A percentile compares a stretch with the other conserved stretches of the same genome.
phyloP scores from a whole-genome alignment of 2,329 filamentous ascomycete species.

The Geosmithia putterillii region DNA sequence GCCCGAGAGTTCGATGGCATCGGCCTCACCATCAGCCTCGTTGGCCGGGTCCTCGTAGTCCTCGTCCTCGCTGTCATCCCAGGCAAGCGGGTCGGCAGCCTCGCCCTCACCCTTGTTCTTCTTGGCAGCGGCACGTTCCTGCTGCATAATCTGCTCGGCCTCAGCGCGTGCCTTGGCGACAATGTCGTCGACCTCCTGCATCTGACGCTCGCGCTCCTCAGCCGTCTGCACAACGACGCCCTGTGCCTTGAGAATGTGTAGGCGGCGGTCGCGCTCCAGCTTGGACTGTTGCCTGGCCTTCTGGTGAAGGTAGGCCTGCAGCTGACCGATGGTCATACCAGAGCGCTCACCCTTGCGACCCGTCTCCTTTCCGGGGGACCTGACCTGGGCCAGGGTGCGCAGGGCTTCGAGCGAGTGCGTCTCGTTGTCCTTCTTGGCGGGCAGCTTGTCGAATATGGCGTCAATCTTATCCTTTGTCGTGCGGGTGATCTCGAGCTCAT shows the following conservation, averaged over 20 bases:
- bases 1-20: constrained; percentile 28
- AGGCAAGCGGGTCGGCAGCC: constrained; percentile 37
- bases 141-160: constrained; percentile 58
- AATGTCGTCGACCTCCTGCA: constrained; percentile 76
- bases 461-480: constrained; percentile 39
- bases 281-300: constrained; percentile 72
- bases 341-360: constrained; percentile 29
- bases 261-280: constrained; percentile 61
- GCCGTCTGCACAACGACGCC: constrained; percentile 73
- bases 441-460: constrained; percentile 59
- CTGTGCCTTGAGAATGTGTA: constrained; percentile 65
- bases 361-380: constrained; percentile 45
- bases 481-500: constrained; percentile 51
- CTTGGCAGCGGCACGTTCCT: constrained; percentile 64
- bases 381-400: constrained; percentile 63
- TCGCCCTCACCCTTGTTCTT: constrained; percentile 39
- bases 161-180: constrained; percentile 75
- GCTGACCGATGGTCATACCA: constrained; percentile 55
- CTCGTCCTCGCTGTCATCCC: constrained; percentile 45
- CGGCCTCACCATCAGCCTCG: constrained; percentile 24
- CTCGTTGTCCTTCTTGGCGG: constrained; percentile 49
- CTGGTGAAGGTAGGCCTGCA: constrained; percentile 55
- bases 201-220: constrained; percentile 74
- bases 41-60: constrained; percentile 28
- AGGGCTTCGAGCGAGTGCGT: constrained; percentile 52